A percentile compares a stretch with the other conserved stretches of the same genome.
phyloP scores from a whole-genome alignment of 2,329 filamentous ascomycete genomes.

The Biscogniauxia marginata region DNA sequence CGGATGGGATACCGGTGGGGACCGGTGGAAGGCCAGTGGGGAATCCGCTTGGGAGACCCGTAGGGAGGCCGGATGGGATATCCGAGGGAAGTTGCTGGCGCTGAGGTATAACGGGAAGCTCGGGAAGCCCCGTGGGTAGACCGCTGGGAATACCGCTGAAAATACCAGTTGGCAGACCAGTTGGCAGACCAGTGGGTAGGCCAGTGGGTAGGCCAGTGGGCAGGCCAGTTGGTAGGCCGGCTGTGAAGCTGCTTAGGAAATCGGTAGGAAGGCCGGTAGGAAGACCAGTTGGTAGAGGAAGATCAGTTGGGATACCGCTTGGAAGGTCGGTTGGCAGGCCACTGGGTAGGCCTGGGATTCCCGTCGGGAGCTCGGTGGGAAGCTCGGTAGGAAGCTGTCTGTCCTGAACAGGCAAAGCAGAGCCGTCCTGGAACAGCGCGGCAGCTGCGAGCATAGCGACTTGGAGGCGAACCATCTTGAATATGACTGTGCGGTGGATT shows the following conservation, averaged over 20 bases:
- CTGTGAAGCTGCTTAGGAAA: too few species aligned
- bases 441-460: slow-evolving; percentile 10
- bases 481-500: neutral
- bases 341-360: neutral
- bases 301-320: neutral
- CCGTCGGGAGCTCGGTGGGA: neutral
- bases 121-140: neutral
- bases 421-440: slow-evolving; percentile 10
- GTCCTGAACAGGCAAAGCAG: slow-evolving; percentile 12
- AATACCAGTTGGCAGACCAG: neutral
- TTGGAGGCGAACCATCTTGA: slow-evolving; percentile 15
- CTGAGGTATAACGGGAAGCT: neutral
- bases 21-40: slow-evolving; percentile 7
- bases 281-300: neutral
- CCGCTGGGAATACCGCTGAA: neutral
- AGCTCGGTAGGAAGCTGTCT: slow-evolving; percentile 1
- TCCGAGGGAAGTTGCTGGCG: neutral
- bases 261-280: neutral
- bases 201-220: neutral
- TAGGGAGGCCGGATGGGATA: neutral
- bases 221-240: too few species aligned
- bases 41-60: neutral
- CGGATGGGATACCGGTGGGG: neutral
- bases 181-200: neutral
- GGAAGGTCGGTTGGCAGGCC: neutral